Conservation (phyloP, 768 basidiomycete genomes). For the Coprinopsis sp. region DNA sequence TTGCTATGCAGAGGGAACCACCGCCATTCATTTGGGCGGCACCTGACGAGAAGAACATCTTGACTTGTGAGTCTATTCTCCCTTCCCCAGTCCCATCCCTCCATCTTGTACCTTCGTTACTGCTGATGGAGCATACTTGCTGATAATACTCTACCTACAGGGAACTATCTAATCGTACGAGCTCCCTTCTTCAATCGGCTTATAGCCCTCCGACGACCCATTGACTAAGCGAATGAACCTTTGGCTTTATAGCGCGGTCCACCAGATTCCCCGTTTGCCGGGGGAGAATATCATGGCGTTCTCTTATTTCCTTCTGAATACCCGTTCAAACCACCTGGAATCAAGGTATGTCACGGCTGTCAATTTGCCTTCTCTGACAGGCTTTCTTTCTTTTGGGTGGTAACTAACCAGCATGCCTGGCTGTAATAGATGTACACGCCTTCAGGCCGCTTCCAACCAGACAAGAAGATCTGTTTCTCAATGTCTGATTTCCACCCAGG, state of each 20-base stretch:
- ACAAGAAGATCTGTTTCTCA: slow-evolving; percentile 96
- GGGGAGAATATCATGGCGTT: slow-evolving; percentile 92
- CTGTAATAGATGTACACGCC: slow-evolving; percentile 77
- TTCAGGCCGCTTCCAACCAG: slow-evolving; percentile 84
- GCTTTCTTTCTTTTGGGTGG: slow-evolving; percentile 2
- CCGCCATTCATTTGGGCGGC: slow-evolving; percentile 95
- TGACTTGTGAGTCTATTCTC: slow-evolving; percentile 67
- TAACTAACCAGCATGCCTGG: slow-evolving; percentile 3
- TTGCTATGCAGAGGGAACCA: slow-evolving; percentile 86
- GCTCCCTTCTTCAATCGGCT: slow-evolving; percentile 5
- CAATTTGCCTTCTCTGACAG: neutral
- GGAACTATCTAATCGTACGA: slow-evolving; percentile 91
- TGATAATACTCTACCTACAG: no score
- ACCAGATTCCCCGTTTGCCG: slow-evolving; percentile 84
- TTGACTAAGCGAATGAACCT: slow-evolving; percentile 14
- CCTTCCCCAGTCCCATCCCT: no score
- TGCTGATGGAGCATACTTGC: no score
- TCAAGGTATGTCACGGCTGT: slow-evolving; percentile 57
- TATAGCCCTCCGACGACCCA: slow-evolving; percentile 7
- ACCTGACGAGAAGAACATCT: slow-evolving; percentile 96
- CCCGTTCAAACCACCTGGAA: slow-evolving; percentile 94
- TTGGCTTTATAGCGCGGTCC: slow-evolving; percentile 75
- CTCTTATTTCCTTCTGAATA: slow-evolving; percentile 93
- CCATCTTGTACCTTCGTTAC: no score
- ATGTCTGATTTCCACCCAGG: slow-evolving; percentile 97